Evolutionary conservation across 768 basidiomycete species (phyloP), one percentile per base, ranked within the genome.

Genomic region (Thelephora ganbajun): DNA sequence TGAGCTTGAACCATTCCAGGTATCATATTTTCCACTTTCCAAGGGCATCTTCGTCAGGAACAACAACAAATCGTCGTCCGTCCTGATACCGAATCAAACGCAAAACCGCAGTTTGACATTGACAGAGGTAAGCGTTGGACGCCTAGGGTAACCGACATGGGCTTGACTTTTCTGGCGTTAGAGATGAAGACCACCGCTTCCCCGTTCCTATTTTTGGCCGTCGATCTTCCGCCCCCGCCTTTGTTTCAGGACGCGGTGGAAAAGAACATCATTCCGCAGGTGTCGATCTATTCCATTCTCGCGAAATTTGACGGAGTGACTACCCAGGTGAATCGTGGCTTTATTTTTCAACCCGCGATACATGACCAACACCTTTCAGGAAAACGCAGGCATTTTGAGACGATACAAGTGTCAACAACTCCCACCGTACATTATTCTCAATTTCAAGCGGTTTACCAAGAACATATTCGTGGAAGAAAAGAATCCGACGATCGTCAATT

Each of bases 201-300:
- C 3, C 96, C 96, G 3, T 99, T 97, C 70, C 71, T 99, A 50
- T 96, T 94, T 67, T 76, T 99, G 35, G 88, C 94, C 1, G 79
- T 98, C 23, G 96, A 99, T 67, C 74, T 98, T 20, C 96, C 96
- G 14, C 87, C 96, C 0, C 92, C 92, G n/a, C 96, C 94, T 13
- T 67, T 99, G 35, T 99, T 98, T 66, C 94, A 97, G 65, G 93
- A 97, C 60, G 67, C 86, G 3, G 76, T 94, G 42, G 92, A 96
- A 69, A 96, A 96, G 68, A 97, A 98, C 62, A 98, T 99, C 61
- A 96, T 98, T 53, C 96, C 96, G 30, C 96, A 99, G 72, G 89
- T 96, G 51, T 84, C 83, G 42, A 80, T 99, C 49, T 79, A 91
- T 50, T 80, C 82, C 11, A 82, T 98, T 23, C 72, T 98, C 19